A percentile compares a stretch with the other conserved stretches of the same genome.
Conservation (phyloP, 352 stramenopile genomes). For the Phytophthora cajani region DNA sequence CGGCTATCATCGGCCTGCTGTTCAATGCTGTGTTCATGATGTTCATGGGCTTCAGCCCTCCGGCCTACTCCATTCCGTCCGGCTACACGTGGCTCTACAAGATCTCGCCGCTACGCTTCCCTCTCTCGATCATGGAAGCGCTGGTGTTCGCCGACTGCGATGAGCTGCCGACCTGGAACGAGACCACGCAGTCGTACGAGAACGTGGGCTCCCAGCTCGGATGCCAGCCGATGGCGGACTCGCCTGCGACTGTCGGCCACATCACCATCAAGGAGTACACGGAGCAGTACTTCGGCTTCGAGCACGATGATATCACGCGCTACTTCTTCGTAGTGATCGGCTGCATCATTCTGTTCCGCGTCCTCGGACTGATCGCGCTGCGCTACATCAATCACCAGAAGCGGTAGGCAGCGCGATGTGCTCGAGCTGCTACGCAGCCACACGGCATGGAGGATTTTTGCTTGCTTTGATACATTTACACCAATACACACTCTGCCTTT, state of each 20-base stretch:
- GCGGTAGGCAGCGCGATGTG: conserved; percentile 19
- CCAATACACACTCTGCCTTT: neutral
- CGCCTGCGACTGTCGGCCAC: conserved; percentile 28
- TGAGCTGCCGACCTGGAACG: conserved; percentile 32
- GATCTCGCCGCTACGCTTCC: conserved; percentile 41
- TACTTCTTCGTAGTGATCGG: conserved; percentile 31
- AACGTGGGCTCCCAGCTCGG: conserved; percentile 35
- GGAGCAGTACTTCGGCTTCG: conserved; percentile 28
- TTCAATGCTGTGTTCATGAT: conserved; percentile 45
- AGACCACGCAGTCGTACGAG: conserved; percentile 20
- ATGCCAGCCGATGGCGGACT: conserved; percentile 29
- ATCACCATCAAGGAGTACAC: conserved; percentile 34
- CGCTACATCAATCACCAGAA: conserved; percentile 53
- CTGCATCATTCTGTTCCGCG: conserved; percentile 37
- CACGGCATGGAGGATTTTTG: neutral
- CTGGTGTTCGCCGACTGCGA: conserved; percentile 38
- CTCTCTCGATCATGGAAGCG: conserved; percentile 37
- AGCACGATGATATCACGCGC: conserved; percentile 32
- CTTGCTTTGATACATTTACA: neutral
- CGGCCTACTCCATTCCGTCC: conserved; percentile 30
- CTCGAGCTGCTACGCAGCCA: neutral
- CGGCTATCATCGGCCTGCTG: conserved; percentile 35
- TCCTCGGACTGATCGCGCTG: conserved; percentile 39
- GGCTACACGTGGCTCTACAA: conserved; percentile 49
- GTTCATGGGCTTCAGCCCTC: conserved; percentile 48